phyloP scores from a whole-genome alignment of 495 filamentous ascomycete species.

The Mytilinidion resinicola region DNA sequence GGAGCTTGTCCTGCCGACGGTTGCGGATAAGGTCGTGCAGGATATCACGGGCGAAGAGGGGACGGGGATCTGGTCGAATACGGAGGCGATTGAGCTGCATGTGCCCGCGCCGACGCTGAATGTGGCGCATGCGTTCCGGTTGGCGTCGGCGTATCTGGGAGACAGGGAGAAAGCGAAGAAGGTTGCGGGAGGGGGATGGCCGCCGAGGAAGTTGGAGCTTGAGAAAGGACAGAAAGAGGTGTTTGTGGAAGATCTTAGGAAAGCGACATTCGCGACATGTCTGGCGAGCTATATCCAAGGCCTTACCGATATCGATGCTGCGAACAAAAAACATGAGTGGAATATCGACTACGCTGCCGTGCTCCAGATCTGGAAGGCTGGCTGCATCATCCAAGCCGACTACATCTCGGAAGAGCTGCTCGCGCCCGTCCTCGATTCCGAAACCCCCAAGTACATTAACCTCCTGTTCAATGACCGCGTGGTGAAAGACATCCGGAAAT shows the following conservation, averaged over 20 bases:
- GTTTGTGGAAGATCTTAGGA: slow-evolving; percentile 55
- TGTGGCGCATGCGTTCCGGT: slow-evolving; percentile 57
- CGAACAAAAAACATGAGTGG: slow-evolving; percentile 58
- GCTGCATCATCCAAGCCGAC: slow-evolving; percentile 70
- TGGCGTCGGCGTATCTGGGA: slow-evolving; percentile 57
- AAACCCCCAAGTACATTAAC: slow-evolving; percentile 24
- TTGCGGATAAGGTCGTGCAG: slow-evolving; percentile 73
- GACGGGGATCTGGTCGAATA: slow-evolving; percentile 59
- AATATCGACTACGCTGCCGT: slow-evolving; percentile 53
- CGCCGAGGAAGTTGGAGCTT: slow-evolving; percentile 36
- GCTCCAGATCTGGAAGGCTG: slow-evolving; percentile 64
- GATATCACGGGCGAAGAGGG: slow-evolving; percentile 63
- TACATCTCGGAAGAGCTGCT: slow-evolving; percentile 55
- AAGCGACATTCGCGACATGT: slow-evolving; percentile 58
- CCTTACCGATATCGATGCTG: slow-evolving; percentile 57
- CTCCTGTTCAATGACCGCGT: slow-evolving; percentile 47
- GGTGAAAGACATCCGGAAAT: slow-evolving; percentile 48
- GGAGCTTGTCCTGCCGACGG: slow-evolving; percentile 54
- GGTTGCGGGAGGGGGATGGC: slow-evolving; percentile 9
- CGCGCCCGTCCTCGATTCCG: slow-evolving; percentile 34
- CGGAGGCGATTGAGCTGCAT: slow-evolving; percentile 56
- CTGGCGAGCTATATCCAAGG: slow-evolving; percentile 62
- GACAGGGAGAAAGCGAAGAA: slow-evolving; percentile 43
- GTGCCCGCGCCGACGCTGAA: slow-evolving; percentile 60
- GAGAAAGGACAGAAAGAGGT: slow-evolving; percentile 39